Evolutionary conservation across 164 flowering plant species (phyloP), one percentile per base, ranked within the genome.

Genomic region (Vitis labrusca): DNA sequence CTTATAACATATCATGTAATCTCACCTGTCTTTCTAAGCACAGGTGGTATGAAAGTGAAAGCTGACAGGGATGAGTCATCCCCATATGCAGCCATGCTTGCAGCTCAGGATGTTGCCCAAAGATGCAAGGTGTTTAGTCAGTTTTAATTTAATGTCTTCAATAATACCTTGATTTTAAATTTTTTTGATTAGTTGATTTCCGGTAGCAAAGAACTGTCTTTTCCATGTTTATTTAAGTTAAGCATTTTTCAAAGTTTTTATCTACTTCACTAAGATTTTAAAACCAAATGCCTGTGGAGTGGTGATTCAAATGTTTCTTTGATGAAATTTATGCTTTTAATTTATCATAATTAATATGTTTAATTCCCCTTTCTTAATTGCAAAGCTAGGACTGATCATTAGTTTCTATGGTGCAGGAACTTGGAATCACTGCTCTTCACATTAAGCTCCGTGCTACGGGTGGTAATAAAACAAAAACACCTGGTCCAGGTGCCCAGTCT

Each of bases 41-140:
- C 81, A 92, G 92, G 97, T 74, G 97, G 97, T 1, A 92, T 92
- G 97, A 90, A 92, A 82, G 97, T 92, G 15, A 92, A 92, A 65
- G 97, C 97, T 51, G 94, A 92, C 69, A 83, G 96, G 54, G 96
- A 92, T 84, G 97, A 90, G 49, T 92, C 97, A 12, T 92, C 97
- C 27, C 94, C 95, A 8, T 90, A 90, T 79, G 97, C 95, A 4
- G 97, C 95, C 63, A 88, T 92, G 94, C 94, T 89, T 88, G 97
- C 97, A 57, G 97, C 97, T 11, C 93, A 89, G 65, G 97, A 91
- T 87, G 93, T 92, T 71, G 74, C 97, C 14, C 82, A 77, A 47
- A 74, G 93, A 79, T 92, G 97, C 92, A 92, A 92, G 93, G 97
- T 90, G 2, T 12, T 14, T 14, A 2, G 5, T 55, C 16, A 29